These are phyloP conservation scores for Rhizopogon sp. DNA, from an alignment of 768 basidiomycete genomes.

Conservation along the genomic window DNA sequence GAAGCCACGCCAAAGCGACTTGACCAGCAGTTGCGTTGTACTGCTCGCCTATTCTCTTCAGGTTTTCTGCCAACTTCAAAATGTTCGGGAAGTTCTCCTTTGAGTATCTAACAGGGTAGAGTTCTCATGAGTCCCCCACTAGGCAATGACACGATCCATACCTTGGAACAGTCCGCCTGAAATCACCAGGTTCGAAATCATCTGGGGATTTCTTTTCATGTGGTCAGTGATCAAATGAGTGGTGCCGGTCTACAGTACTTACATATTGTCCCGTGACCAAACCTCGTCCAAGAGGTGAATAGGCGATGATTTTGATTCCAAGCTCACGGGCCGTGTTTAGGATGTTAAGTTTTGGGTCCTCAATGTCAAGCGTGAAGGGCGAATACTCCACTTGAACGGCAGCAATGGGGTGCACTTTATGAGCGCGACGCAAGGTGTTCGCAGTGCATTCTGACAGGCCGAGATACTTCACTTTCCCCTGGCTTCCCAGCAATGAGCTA, in stretches of 20 bases:
- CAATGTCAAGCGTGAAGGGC: slow-evolving; percentile 44
- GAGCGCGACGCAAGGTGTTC: slow-evolving; percentile 43
- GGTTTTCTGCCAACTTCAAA: slow-evolving; percentile 30
- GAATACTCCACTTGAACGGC: slow-evolving; percentile 50
- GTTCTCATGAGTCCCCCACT: slow-evolving; percentile 23
- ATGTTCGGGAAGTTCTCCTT: slow-evolving; percentile 43
- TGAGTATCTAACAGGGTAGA: slow-evolving; percentile 24
- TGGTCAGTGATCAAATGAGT: background rate
- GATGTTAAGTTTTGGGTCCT: slow-evolving; percentile 36
- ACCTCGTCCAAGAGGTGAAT: slow-evolving; percentile 49
- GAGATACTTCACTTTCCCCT: slow-evolving; percentile 44
- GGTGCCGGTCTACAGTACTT: slow-evolving; percentile 8
- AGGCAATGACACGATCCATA: slow-evolving; percentile 22
- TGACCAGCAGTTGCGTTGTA: slow-evolving; percentile 34
- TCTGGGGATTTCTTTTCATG: slow-evolving; percentile 26
- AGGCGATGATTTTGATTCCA: slow-evolving; percentile 45
- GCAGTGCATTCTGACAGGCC: slow-evolving; percentile 51
- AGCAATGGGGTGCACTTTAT: slow-evolving; percentile 44
- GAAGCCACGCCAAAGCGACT: slow-evolving; percentile 36
- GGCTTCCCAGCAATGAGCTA: slow-evolving; percentile 27
- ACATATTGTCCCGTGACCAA: slow-evolving; percentile 44
- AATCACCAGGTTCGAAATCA: slow-evolving; percentile 25
- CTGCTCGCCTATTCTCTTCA: slow-evolving; percentile 28
- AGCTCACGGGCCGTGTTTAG: slow-evolving; percentile 43
- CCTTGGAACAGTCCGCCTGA: slow-evolving; percentile 18